Conservation (phyloP, 345 rosid species). For the Gossypium herbaceum region DNA sequence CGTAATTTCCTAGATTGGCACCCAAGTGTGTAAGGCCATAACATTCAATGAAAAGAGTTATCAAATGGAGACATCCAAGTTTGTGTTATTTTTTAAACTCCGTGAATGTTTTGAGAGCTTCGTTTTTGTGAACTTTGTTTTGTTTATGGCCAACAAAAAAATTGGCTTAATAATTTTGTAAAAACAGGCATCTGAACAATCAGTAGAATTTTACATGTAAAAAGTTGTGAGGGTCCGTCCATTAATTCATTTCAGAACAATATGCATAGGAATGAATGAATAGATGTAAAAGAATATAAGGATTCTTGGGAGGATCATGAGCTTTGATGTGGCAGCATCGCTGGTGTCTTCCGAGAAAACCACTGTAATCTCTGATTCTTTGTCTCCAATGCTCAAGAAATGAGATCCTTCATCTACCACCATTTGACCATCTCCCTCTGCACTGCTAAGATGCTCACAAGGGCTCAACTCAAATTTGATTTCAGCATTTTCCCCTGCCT, state of each 20-base stretch:
- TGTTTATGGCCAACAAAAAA: too few species aligned
- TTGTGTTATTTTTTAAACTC: not conserved
- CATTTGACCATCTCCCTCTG: constrained; percentile 56
- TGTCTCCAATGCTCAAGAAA: constrained; percentile 48
- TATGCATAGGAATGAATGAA: not conserved
- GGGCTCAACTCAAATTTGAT: constrained; percentile 39
- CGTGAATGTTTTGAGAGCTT: not conserved
- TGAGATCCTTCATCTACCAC: constrained; percentile 58
- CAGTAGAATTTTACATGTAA: not conserved
- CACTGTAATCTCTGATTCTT: constrained; percentile 29
- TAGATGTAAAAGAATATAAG: not conserved
- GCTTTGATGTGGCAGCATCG: not conserved
- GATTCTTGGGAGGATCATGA: not conserved
- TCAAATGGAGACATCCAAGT: not conserved
- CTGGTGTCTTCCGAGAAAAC: constrained; percentile 1
- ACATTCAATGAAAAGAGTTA: not conserved
- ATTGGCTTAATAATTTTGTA: too few species aligned
- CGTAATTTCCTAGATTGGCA: not conserved
- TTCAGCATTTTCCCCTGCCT: constrained; percentile 39
- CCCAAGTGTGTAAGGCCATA: not conserved
- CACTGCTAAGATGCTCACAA: constrained; percentile 45
- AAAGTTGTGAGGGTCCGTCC: constrained; percentile 1
- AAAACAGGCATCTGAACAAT: not conserved
- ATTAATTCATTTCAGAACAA: not conserved
- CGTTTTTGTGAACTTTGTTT: not conserved